These are phyloP conservation scores for Fusarium graminum DNA, from an alignment of 2,329 filamentous ascomycete species.

Conservation along the genomic window DNA sequence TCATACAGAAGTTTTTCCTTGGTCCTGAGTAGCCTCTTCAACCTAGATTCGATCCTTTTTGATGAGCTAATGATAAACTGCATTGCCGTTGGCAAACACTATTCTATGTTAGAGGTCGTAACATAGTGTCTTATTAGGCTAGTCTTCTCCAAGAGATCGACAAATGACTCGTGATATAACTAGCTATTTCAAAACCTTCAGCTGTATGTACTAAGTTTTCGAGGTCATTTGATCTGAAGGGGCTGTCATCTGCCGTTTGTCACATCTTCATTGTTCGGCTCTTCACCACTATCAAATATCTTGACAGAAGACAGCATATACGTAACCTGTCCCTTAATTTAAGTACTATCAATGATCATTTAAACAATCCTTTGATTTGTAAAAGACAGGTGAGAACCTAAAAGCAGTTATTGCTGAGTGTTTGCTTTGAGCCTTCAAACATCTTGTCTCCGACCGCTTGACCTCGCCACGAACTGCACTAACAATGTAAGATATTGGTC, in stretches of 20 bases:
- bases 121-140: neutral
- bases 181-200: neutral
- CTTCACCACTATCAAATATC: neutral
- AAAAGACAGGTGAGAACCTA: neutral
- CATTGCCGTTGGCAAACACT: neutral
- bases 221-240: neutral
- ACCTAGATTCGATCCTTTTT: neutral
- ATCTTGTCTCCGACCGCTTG: neutral
- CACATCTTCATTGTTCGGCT: neutral
- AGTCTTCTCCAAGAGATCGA: neutral
- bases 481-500: neutral
- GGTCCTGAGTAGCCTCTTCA: neutral
- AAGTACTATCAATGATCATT: accelerated
- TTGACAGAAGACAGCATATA: neutral
- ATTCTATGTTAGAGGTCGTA: neutral
- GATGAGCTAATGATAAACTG: neutral
- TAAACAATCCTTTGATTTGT: neutral
- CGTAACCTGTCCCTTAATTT: neutral
- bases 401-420: neutral
- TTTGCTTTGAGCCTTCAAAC: neutral
- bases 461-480: neutral
- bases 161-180: neutral
- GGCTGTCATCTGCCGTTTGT: neutral
- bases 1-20: neutral
- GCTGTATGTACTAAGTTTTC: neutral